Evolutionary conservation across 2,329 filamentous ascomycete genomes (phyloP).

Genomic region (Bipolaris victoriae): DNA sequence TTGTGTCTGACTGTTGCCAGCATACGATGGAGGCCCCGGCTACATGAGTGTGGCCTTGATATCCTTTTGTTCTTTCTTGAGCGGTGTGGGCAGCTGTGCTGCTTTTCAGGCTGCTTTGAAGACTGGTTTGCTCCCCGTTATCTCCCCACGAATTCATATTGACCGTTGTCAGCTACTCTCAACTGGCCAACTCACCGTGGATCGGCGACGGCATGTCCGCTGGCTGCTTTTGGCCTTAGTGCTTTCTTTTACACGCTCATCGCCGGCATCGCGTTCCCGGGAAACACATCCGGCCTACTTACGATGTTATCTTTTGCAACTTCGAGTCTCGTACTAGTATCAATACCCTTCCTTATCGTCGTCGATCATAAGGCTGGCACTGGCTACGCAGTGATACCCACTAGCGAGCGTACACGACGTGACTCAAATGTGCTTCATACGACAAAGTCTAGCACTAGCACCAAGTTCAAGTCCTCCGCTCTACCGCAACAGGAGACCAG

Average conservation of each 20-base stretch:
- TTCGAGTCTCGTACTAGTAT: constrained; percentile 72
- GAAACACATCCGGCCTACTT: constrained; percentile 81
- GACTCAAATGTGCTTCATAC: constrained; percentile 55
- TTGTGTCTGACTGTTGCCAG: constrained; percentile 52
- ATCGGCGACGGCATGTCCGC: constrained; percentile 90
- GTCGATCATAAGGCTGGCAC: constrained; percentile 66
- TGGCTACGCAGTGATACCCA: constrained; percentile 64
- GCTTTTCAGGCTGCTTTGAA: constrained; percentile 92
- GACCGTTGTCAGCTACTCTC: constrained; percentile 66
- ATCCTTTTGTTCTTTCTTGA: constrained; percentile 84
- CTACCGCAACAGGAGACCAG: constrained; percentile 63
- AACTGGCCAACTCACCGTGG: constrained; percentile 93
- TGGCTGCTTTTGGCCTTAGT: constrained; percentile 91
- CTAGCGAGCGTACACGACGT: constrained; percentile 54
- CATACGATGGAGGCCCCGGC: constrained; percentile 72
- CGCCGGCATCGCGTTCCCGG: constrained; percentile 78
- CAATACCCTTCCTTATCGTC: constrained; percentile 85
- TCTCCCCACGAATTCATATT: not conserved
- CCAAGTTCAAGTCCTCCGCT: constrained; percentile 49
- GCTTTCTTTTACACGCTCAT: constrained; percentile 94
- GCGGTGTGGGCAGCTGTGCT: constrained; percentile 86
- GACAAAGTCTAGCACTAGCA: constrained; percentile 54
- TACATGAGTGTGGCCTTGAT: constrained; percentile 64
- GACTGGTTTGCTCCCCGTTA: constrained; percentile 53
- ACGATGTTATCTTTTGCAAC: constrained; percentile 82